Evolutionary conservation across 2,329 filamentous ascomycete genomes (phyloP).

Genomic region (Lecanoromycetidae sp.): DNA sequence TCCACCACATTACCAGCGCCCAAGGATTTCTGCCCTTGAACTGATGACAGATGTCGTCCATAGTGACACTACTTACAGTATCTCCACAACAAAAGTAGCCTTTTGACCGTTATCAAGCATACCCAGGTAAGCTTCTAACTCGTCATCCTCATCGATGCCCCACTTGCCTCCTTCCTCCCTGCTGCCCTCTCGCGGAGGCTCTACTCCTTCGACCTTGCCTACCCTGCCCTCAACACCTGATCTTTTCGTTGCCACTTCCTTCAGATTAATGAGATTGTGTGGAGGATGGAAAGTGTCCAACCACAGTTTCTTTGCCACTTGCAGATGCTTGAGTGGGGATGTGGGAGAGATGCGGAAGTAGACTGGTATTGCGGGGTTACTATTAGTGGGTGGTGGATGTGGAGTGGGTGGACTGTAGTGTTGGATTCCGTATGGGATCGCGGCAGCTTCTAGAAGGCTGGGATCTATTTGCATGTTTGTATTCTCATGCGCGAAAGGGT

Average conservation of each 20-base stretch:
- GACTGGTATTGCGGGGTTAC: slow-evolving; percentile 39
- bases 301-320: slow-evolving; percentile 44
- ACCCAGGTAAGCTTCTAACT: slow-evolving; percentile 58
- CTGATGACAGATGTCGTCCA: too few species aligned
- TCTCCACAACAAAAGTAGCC: slow-evolving; percentile 36
- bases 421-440: slow-evolving; percentile 25
- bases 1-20: neutral
- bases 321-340: slow-evolving; percentile 43
- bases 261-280: slow-evolving; percentile 4
- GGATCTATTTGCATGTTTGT: slow-evolving; percentile 52
- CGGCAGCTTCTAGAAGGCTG: slow-evolving; percentile 46
- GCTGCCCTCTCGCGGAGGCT: slow-evolving; percentile 40
- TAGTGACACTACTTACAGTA: slow-evolving; percentile 19
- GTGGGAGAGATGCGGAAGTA: slow-evolving; percentile 58
- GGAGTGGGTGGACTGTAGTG: slow-evolving; percentile 21
- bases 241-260: neutral
- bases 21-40: neutral
- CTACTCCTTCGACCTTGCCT: slow-evolving; percentile 52
- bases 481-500: slow-evolving; percentile 27
- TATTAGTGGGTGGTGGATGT: slow-evolving; percentile 28
- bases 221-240: slow-evolving; percentile 29
- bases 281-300: slow-evolving; percentile 38
- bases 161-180: slow-evolving; percentile 51
- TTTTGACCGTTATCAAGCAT: slow-evolving; percentile 48
- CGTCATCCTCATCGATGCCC: slow-evolving; percentile 56